Base-by-base conservation (phyloP, 2,329 filamentous ascomycete genomes). In the Trichoderma sp. region DNA sequence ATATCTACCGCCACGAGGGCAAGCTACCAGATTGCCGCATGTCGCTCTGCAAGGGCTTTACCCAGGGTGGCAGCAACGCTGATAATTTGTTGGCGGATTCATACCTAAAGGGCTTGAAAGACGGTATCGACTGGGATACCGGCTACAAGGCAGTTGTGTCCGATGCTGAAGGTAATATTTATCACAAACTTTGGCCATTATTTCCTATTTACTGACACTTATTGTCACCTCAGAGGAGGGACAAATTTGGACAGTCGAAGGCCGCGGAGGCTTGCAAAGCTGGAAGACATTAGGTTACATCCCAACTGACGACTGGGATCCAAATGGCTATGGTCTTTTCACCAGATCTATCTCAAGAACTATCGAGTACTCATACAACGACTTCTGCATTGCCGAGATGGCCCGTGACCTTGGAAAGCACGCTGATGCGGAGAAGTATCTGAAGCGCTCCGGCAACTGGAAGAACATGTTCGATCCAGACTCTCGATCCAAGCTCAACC, bases 321-420 rank as follows among this genome's bases (percentile, higher is more conserved):
- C 82, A 0, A 81, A 84, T 39, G 89, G 89, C 9, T 83, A 84
- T 2, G 91, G 91, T 0, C 84, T 88, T 0, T 84, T 87, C 71
- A 91, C 90, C 0, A 86, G 92, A 7, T 89, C 86, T 66, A 85
- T 94, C 34, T 92, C 89, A 2, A 84, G 92, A 3, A 93, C 90
- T 0, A 86, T 94, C 5, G 92, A 94, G 75, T 94, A 94, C 74
- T 89, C 90, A 0, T 94, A 94, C 77, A 86, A 94, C 70, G 92
- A 94, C 78, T 94, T 90, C 72, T 89, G 87, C 72, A 89, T 92
- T 66, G 85, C 87, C 1, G 78, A 85, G 35, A 83, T 93, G 61
- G 89, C 90, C 5, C 80, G 83, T 19, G 84, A 79, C 0, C 77
- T 92, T 19, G 87, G 85, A 12, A 81, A 86, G 64, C 73, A 73